Evolutionary conservation across 2,329 filamentous ascomycete genomes (phyloP).

Genomic region (Aschersonia sp.): DNA sequence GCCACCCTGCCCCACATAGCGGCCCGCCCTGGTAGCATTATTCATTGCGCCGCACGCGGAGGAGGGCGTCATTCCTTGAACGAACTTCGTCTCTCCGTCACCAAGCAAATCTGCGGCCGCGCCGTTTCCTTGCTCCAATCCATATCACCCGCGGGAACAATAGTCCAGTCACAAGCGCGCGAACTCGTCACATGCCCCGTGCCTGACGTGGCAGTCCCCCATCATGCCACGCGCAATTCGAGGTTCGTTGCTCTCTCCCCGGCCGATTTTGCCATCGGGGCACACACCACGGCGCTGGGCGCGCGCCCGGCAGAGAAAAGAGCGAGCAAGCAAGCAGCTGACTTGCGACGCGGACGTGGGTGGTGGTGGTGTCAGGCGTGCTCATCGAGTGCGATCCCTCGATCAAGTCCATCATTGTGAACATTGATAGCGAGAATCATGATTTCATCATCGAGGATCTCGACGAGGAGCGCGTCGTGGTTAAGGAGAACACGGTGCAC

Average conservation of each 20-base stretch:
- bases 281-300: background rate
- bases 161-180: too few relatives aligned
- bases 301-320: background rate
- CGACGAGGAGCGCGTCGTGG: slow-evolving; percentile 60
- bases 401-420: slow-evolving; percentile 73
- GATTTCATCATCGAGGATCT: slow-evolving; percentile 69
- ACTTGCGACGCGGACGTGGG: background rate
- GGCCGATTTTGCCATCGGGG: background rate
- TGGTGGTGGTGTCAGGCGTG: slow-evolving; percentile 33
- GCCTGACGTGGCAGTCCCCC: too few relatives aligned
- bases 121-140: too few relatives aligned
- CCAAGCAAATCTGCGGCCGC: too few relatives aligned
- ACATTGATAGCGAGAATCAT: slow-evolving; percentile 55
- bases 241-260: slow-evolving; percentile 21
- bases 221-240: slow-evolving; percentile 41
- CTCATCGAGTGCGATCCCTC: slow-evolving; percentile 74
- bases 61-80: too few relatives aligned
- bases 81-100: too few relatives aligned
- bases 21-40: too few relatives aligned
- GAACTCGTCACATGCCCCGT: slow-evolving; percentile 4
- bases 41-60: too few relatives aligned
- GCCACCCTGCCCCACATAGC: too few relatives aligned
- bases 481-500: slow-evolving; percentile 59
- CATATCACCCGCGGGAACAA: too few relatives aligned
- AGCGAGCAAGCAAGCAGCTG: background rate